phyloP scores from a whole-genome alignment of 2,329 filamentous ascomycete species.

The Orbilia javanica region DNA sequence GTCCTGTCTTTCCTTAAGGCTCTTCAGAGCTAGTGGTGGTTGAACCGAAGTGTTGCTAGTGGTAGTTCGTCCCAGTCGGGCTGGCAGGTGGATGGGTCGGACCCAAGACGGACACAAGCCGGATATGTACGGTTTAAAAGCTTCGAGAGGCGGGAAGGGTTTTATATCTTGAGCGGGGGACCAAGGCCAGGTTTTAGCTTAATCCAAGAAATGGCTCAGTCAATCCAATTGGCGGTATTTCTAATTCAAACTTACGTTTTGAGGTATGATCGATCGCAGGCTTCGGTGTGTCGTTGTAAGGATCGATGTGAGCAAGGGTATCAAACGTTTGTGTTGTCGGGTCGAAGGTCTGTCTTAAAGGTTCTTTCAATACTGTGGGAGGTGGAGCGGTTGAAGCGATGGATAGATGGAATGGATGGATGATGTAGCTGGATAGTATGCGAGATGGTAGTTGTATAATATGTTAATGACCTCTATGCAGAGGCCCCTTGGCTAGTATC shows the following conservation, averaged over 20 bases:
- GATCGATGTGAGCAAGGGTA: slow-evolving; percentile 10
- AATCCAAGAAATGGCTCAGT: not conserved
- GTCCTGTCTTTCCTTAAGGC: not conserved
- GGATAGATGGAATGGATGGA: not conserved
- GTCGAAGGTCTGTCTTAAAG: not conserved
- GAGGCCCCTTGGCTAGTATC: slow-evolving; percentile 55
- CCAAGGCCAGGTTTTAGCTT: slow-evolving; percentile 2
- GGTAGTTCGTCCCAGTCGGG: slow-evolving; percentile 1
- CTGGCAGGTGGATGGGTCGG: slow-evolving; percentile 15
- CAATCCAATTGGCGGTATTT: slow-evolving; percentile 26
- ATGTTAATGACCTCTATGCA: slow-evolving; percentile 56
- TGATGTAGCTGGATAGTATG: no score
- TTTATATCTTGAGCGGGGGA: slow-evolving; percentile 23
- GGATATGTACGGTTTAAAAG: slow-evolving; percentile 25
- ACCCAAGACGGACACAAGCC: slow-evolving; percentile 33
- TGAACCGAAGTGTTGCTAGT: slow-evolving; percentile 24
- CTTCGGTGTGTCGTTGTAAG: slow-evolving; percentile 1
- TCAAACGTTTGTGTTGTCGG: slow-evolving; percentile 15
- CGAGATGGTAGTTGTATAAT: slow-evolving; percentile 28
- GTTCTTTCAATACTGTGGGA: not conserved
- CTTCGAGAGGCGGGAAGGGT: slow-evolving; percentile 18
- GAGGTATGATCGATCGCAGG: slow-evolving; percentile 16
- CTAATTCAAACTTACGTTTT: slow-evolving; percentile 23
- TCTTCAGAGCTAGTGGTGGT: not conserved
- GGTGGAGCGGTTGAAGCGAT: not conserved